These are phyloP conservation scores for Geranium incanum DNA, from an alignment of 441 rosid species.

Conservation along the genomic window DNA sequence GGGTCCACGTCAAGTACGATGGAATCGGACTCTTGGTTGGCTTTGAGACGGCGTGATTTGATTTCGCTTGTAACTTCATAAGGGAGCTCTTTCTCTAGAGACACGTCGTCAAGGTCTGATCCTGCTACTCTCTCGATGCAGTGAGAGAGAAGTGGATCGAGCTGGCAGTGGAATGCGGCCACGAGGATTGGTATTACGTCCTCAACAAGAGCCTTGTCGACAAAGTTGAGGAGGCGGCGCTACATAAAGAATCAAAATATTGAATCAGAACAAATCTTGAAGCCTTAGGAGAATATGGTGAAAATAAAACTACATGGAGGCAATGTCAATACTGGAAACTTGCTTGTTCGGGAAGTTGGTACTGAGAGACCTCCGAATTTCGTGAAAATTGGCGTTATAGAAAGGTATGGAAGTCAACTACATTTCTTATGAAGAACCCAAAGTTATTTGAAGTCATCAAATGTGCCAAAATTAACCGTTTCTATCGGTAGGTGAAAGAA, in stretches of 20 bases:
- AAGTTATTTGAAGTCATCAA: too few relatives aligned
- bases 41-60: conserved; percentile 22
- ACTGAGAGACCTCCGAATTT: too few relatives aligned
- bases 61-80: conserved; percentile 18
- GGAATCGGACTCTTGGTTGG: conserved; percentile 15
- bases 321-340: too few relatives aligned
- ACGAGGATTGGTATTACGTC: conserved; percentile 30
- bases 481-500: too few relatives aligned
- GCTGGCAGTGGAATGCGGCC: conserved; percentile 28
- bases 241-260: conserved; percentile 10
- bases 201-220: conserved; percentile 27
- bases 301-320: background rate
- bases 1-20: conserved; percentile 3
- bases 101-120: conserved; percentile 25
- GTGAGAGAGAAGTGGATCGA: conserved; percentile 21
- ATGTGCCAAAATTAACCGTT: too few relatives aligned
- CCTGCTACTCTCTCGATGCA: conserved; percentile 24
- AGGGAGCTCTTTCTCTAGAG: conserved; percentile 31
- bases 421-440: too few relatives aligned
- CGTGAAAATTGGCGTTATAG: too few relatives aligned
- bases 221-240: conserved; percentile 31
- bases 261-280: conserved; percentile 9
- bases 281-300: background rate
- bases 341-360: too few relatives aligned
- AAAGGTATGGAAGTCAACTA: too few relatives aligned